Evolutionary conservation across 139 green algal genomes (phyloP).

Genomic region (Microglena sp.): DNA sequence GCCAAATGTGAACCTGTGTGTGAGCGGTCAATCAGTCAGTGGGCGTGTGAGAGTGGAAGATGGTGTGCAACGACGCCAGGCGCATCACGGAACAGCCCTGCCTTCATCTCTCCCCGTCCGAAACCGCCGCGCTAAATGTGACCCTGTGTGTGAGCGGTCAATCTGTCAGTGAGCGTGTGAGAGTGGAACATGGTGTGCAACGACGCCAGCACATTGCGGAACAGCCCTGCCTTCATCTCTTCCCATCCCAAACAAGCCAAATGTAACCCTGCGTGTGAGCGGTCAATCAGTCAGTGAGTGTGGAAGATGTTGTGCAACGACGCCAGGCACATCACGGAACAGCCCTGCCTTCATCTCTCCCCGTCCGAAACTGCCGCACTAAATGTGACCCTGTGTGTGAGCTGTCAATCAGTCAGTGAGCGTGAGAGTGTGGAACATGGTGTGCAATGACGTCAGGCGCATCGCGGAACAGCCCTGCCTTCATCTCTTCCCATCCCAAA

Average conservation of each 20-base stretch:
- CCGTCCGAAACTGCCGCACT: conserved; percentile 61
- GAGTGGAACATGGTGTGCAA: not conserved
- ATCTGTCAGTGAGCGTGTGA: too few species aligned
- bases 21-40: too few species aligned
- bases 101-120: conserved; percentile 51
- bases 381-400: conserved; percentile 44
- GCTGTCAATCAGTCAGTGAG: not conserved
- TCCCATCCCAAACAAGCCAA: conserved; percentile 69
- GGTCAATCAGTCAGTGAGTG: too few species aligned
- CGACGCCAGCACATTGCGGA: conserved; percentile 65
- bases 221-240: conserved; percentile 66
- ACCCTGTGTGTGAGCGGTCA: conserved; percentile 15
- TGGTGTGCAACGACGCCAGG: too few species aligned
- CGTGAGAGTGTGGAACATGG: not conserved
- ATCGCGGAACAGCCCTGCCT: conserved; percentile 68
- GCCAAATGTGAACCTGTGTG: conserved; percentile 58
- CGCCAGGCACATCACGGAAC: conserved; percentile 71
- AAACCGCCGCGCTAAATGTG: conserved; percentile 72
- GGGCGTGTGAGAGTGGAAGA: too few species aligned
- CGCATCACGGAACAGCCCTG: conserved; percentile 72
- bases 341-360: conserved; percentile 67
- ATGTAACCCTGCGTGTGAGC: conserved; percentile 37
- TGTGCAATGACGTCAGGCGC: conserved; percentile 59
- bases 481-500: conserved; percentile 65
- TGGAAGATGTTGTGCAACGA: conserved; percentile 26